A percentile compares a stretch with the other conserved stretches of the same genome.
phyloP scores from a whole-genome alignment of 495 filamentous ascomycete genomes.

The Tuber microsphaerosporum region DNA sequence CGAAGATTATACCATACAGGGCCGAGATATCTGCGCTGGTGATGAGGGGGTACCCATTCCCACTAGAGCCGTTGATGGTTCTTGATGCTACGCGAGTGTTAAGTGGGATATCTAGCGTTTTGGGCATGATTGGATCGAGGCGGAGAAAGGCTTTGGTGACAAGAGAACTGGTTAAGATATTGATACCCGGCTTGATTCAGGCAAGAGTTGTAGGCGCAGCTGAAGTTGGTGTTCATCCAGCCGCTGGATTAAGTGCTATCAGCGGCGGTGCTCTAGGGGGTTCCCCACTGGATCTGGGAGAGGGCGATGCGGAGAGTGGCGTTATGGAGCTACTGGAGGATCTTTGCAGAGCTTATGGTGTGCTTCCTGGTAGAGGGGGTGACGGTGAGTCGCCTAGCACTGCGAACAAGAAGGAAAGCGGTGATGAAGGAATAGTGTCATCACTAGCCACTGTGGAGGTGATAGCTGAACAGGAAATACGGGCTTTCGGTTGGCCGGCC shows the following conservation, averaged over 20 bases:
- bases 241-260: conserved; percentile 54
- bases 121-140: conserved; percentile 66
- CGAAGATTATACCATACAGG: conserved; percentile 42
- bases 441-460: conserved; percentile 45
- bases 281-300: conserved; percentile 59
- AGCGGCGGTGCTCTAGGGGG: conserved; percentile 36
- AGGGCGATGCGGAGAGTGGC: conserved; percentile 68
- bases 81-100: conserved; percentile 51
- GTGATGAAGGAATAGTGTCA: conserved; percentile 15
- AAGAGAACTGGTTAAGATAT: conserved; percentile 70
- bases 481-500: conserved; percentile 58
- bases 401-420: conserved; percentile 11
- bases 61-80: conserved; percentile 44
- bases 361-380: conserved; percentile 31
- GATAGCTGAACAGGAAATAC: conserved; percentile 46
- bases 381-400: neutral
- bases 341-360: conserved; percentile 47
- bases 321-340: conserved; percentile 55
- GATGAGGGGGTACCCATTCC: conserved; percentile 40
- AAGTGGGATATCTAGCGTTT: conserved; percentile 74
- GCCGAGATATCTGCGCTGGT: conserved; percentile 39
- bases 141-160: conserved; percentile 83
- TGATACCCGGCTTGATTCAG: conserved; percentile 81
- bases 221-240: conserved; percentile 89
- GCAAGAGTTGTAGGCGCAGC: conserved; percentile 87